phyloP scores from a whole-genome alignment of 129 eudicot genomes.

The Logfia minima region DNA sequence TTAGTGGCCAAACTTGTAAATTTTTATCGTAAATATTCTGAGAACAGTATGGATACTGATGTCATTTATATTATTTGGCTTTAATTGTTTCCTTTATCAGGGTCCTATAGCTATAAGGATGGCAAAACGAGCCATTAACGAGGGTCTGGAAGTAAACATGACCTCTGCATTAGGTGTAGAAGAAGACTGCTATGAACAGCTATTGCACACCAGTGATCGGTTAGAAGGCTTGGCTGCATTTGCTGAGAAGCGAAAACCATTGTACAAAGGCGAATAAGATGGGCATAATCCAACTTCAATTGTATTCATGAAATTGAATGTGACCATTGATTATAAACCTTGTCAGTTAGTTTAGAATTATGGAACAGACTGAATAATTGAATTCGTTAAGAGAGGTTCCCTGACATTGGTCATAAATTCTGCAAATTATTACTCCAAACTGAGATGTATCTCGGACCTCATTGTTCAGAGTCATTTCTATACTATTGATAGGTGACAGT shows the following conservation, averaged over 20 bases:
- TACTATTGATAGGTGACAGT: too few species aligned
- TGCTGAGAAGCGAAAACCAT: slow-evolving; percentile 84
- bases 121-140: slow-evolving; percentile 88
- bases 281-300: neutral
- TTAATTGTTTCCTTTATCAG: slow-evolving; percentile 31
- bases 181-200: slow-evolving; percentile 77
- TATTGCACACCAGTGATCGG: slow-evolving; percentile 73
- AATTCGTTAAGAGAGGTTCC: neutral
- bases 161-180: slow-evolving; percentile 60
- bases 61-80: slow-evolving; percentile 16
- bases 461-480: too few species aligned
- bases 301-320: neutral
- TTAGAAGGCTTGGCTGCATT: slow-evolving; percentile 93
- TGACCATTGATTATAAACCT: slow-evolving; percentile 11
- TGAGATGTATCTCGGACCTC: too few species aligned
- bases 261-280: slow-evolving; percentile 65
- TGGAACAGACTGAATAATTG: neutral
- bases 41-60: neutral
- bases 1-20: neutral
- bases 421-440: too few species aligned
- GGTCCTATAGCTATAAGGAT: slow-evolving; percentile 88
- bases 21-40: neutral
- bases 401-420: too few species aligned
- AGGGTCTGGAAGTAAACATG: slow-evolving; percentile 67
- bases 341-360: neutral